phyloP scores from a whole-genome alignment of 768 basidiomycete genomes.

The Scleroderma citrinum region DNA sequence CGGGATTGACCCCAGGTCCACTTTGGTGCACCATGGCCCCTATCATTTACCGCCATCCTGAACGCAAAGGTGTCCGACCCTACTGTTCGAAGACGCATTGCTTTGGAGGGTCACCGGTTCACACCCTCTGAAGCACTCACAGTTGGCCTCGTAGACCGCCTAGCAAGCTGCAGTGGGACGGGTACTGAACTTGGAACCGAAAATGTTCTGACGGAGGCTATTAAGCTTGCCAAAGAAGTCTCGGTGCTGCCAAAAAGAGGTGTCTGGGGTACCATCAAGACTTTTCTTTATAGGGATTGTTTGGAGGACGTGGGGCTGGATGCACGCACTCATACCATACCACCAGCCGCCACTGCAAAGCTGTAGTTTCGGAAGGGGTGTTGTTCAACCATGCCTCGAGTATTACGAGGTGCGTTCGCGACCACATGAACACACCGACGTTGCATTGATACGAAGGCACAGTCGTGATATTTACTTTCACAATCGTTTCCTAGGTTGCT shows the following conservation, averaged over 20 bases:
- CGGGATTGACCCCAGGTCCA: slow-evolving; percentile 43
- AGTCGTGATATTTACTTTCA: slow-evolving; percentile 1
- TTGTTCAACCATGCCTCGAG: background rate
- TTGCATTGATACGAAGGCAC: slow-evolving; percentile 10
- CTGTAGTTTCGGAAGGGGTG: background rate
- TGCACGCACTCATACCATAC: slow-evolving; percentile 8
- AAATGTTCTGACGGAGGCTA: slow-evolving; percentile 56
- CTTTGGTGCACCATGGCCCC: slow-evolving; percentile 79
- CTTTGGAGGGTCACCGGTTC: slow-evolving; percentile 76
- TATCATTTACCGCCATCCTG: slow-evolving; percentile 60
- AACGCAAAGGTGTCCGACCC: slow-evolving; percentile 59
- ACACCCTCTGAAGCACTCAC: slow-evolving; percentile 63
- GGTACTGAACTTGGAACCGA: slow-evolving; percentile 51
- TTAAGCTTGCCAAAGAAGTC: slow-evolving; percentile 51
- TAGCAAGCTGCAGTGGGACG: slow-evolving; percentile 31
- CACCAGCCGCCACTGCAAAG: background rate
- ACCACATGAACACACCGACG: no score
- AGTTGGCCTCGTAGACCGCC: slow-evolving; percentile 63
- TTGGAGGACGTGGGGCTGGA: slow-evolving; percentile 35
- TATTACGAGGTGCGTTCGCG: no score
- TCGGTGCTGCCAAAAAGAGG: slow-evolving; percentile 48
- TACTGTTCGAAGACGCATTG: slow-evolving; percentile 59
- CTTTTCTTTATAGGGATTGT: slow-evolving; percentile 50
- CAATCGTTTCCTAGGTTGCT: background rate
- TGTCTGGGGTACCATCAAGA: slow-evolving; percentile 72